Percentiles rank a stretch among this genome's conserved stretches.
Evolutionary conservation across 225 moss, liverwort and hornwort genomes (phyloP).

Genomic region (Physcomitrellopsis africana): DNA sequence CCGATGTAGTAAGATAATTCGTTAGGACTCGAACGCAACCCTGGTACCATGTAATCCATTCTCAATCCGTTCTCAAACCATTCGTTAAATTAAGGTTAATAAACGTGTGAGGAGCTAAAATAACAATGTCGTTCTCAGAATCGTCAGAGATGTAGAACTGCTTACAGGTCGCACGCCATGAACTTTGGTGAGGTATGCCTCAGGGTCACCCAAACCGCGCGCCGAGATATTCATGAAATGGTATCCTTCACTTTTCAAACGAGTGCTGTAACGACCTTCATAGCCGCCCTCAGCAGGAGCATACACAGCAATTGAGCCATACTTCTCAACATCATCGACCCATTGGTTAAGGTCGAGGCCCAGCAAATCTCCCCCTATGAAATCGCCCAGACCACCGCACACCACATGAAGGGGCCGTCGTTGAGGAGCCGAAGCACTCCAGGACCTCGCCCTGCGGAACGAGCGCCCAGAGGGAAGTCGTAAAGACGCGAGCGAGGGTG

Average conservation of each 20-base stretch:
- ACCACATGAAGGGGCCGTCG: slow-evolving; percentile 29
- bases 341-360: slow-evolving; percentile 87
- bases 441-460: neutral
- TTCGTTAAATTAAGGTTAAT: too few relatives aligned
- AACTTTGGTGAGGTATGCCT: slow-evolving; percentile 83
- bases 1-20: too few relatives aligned
- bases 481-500: neutral
- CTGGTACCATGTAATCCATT: too few relatives aligned
- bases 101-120: too few relatives aligned
- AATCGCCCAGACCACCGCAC: slow-evolving; percentile 57
- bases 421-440: neutral
- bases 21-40: too few relatives aligned
- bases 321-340: slow-evolving; percentile 85
- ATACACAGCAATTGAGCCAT: slow-evolving; percentile 82
- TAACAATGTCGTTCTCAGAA: too few relatives aligned
- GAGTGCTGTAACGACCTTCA: slow-evolving; percentile 85
- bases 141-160: neutral
- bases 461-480: neutral
- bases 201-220: slow-evolving; percentile 88
- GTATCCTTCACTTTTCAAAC: slow-evolving; percentile 79
- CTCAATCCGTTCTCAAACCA: too few relatives aligned
- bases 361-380: slow-evolving; percentile 80
- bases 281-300: slow-evolving; percentile 85
- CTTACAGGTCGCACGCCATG: slow-evolving; percentile 93
- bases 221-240: slow-evolving; percentile 86